Evolutionary conservation across 2,329 filamentous ascomycete species (phyloP), one percentile per base, ranked within the genome.

Genomic region (Phaeosphaeriaceae sp.): DNA sequence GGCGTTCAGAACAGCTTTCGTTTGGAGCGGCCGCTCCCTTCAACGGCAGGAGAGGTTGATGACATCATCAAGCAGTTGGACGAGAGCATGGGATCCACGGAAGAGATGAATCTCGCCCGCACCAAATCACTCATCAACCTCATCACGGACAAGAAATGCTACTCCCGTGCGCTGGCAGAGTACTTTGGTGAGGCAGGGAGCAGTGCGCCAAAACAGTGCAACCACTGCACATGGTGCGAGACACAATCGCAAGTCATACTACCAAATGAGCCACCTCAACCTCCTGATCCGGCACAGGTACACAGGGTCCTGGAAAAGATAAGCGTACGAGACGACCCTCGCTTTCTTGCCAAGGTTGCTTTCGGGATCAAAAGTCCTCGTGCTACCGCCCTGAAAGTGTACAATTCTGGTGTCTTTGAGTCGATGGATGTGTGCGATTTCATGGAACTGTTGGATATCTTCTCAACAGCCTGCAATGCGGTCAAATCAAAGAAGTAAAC

Each of bases 301-400:
- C 56, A 71, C 7, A 70, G 66, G 1, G 73, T 89, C 0, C 72
- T 89, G 1, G 59, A 70, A 0, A 76, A 71, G 0, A 81, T 83
- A 13, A 63, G 73, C 0, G 80, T 82, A 1, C 78, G 84, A 1
- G 84, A 89, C 48, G 87, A 89, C 67, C 79, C 87, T 1, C 74
- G 86, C 13, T 84, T 88, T 61, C 74, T 89, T 25, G 85, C 87
- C 0, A 80, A 84, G 20, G 75, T 89, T 3, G 87, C 86, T 0
- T 89, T 88, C 68, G 87, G 87, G 0, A 88, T 89, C 67, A 79
- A 78, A 46, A 89, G 85, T 62, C 87, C 87, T 0, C 75, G 86
- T 1, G 79, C 86, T 0, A 79, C 74, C 5, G 71, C 76, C 40
- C 68, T 86, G 52, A 85, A 82, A 66, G 62, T 88, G 31, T 76